Base-by-base conservation (phyloP, 176 grass and related monocot genomes). In the Tillandsia leiboldiana region DNA sequence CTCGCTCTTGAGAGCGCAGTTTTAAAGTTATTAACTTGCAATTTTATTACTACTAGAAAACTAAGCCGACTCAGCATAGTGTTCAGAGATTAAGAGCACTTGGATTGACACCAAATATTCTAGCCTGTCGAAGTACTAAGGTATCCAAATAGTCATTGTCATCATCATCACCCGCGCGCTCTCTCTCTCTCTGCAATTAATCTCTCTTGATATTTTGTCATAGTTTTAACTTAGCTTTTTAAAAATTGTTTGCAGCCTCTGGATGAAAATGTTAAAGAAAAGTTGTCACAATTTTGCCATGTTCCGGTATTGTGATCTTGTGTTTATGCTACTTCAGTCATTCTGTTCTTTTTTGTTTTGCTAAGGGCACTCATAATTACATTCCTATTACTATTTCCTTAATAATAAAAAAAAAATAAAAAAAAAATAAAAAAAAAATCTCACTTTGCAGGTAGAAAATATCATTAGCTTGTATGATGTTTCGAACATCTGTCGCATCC, bases 21-120 rank as follows among this genome's bases (percentile, higher is more conserved):
- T 50, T 50, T 59, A 10, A 6, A 48, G 2, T 57, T 77, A 48
- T 80, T 15, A 58, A 2, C 22, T 80, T 48, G 11, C 53, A 33
- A 26, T 64, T 3, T 51, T 82, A 57, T 49, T 51, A 23, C 20
- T 62, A 66, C 50, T 57, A 85, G 83, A 85, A 85, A 77, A 81
- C 83, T 72, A 85, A 85, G 68, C 83, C 83, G 12, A 85, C 83
- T 8, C 83, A 85, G 24, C 83, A 85, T 77, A 85, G 83, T 77
- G 77, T 85, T 51, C 72, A 75, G 51, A 73, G 78, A 72, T 53
- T 85, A 26, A 76, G 83, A 53, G 83, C 68, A 56, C 72, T 85
- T 54, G 83, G 83, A 57, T 52, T 85, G 29, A 77, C 62, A 51
- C 83, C 83, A 72, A 71, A 64, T 77, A 68, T 85, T 77, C 68